A percentile compares a stretch with the other conserved stretches of the same genome.
Conservation (phyloP, 2,329 filamentous ascomycete species). For the Trichoderma afroharzianum region DNA sequence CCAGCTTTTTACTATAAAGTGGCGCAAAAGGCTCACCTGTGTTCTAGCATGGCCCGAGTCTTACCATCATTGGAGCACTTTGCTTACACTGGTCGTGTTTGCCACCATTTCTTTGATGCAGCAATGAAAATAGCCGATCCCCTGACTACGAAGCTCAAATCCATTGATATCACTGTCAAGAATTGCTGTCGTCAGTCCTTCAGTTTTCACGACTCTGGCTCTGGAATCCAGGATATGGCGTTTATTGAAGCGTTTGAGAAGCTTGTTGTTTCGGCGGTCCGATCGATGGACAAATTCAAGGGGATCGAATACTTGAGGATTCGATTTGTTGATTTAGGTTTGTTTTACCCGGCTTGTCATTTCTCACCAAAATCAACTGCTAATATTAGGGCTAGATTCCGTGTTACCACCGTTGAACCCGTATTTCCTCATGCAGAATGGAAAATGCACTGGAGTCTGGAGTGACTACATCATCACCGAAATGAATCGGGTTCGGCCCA, state of each 20-base stretch:
- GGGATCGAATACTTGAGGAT: constrained; percentile 64
- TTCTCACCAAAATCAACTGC: neutral
- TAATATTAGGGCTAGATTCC: constrained; percentile 49
- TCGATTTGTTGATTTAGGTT: constrained; percentile 69
- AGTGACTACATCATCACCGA: constrained; percentile 62
- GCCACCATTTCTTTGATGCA: constrained; percentile 63
- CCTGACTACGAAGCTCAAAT: constrained; percentile 53
- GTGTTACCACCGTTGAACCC: constrained; percentile 68
- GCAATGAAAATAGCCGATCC: constrained; percentile 49
- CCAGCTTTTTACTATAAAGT: constrained; percentile 61
- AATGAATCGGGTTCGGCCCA: constrained; percentile 56
- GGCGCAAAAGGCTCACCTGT: constrained; percentile 59
- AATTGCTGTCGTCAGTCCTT: constrained; percentile 62
- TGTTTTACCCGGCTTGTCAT: constrained; percentile 23
- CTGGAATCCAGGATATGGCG: constrained; percentile 66
- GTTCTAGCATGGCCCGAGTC: constrained; percentile 57
- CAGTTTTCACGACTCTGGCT: constrained; percentile 60
- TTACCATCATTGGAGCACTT: constrained; percentile 63
- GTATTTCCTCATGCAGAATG: constrained; percentile 62
- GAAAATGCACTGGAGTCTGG: constrained; percentile 67
- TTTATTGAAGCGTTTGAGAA: constrained; percentile 71
- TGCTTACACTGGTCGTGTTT: constrained; percentile 69
- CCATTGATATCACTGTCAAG: constrained; percentile 69
- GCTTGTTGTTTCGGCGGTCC: constrained; percentile 61
- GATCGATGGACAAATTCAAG: constrained; percentile 55